Evolutionary conservation across 768 basidiomycete species (phyloP).

Genomic region (Erythrobasidium yunnanense): DNA sequence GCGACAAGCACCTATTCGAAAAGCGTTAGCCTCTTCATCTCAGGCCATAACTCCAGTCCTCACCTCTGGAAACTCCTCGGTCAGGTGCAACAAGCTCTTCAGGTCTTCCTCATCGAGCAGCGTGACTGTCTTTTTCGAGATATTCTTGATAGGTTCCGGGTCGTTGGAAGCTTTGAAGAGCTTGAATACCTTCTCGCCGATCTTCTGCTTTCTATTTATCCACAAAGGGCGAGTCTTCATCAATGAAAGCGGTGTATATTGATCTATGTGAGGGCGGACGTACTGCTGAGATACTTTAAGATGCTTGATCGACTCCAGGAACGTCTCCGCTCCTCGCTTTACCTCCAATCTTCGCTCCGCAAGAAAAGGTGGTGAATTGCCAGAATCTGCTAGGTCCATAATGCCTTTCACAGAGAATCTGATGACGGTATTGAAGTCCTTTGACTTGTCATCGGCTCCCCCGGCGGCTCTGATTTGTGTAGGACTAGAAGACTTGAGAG

Average conservation of each 20-base stretch:
- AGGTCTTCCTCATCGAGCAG: constrained; percentile 78
- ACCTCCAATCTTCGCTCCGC: not conserved
- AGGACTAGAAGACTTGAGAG: too few species aligned
- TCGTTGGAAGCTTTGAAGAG: constrained; percentile 46
- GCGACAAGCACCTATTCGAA: not conserved
- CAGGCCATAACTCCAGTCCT: not conserved
- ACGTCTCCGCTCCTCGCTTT: constrained; percentile 55
- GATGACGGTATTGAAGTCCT: not conserved
- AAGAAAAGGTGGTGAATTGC: not conserved
- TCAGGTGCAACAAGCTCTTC: constrained; percentile 63
- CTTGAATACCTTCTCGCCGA: constrained; percentile 47
- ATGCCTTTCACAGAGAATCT: constrained; percentile 15
- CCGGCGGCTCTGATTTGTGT: too few species aligned
- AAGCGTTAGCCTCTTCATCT: not conserved
- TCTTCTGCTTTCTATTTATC: constrained; percentile 58
- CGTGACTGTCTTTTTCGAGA: constrained; percentile 72
- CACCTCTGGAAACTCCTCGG: constrained; percentile 22
- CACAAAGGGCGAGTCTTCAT: constrained; percentile 49
- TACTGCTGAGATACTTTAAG: constrained; percentile 8
- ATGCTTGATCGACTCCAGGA: constrained; percentile 48
- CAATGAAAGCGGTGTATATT: constrained; percentile 23
- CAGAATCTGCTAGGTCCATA: not conserved
- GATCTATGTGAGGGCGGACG: not conserved
- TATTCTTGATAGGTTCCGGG: constrained; percentile 57
- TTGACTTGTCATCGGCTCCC: not conserved